Evolutionary conservation across 2,329 filamentous ascomycete species (phyloP), one percentile per base, ranked within the genome.

Genomic region (Penicillium sp.): DNA sequence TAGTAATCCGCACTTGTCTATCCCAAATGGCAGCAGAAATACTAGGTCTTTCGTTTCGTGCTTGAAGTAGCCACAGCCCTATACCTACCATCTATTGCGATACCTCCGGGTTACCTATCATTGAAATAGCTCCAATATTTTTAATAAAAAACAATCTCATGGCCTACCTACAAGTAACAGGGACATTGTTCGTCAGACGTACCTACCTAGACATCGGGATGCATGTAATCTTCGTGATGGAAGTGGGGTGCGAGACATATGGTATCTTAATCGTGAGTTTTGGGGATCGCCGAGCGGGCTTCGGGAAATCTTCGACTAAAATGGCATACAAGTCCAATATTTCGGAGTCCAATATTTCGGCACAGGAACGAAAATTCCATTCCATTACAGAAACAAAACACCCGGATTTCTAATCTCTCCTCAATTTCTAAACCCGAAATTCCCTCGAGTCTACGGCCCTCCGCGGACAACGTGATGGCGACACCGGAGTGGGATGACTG

Each of bases 401-500:
- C n/a, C 12, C 22, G 5, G 2, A 13, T 24, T 22, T 24, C 9
- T 5, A 42, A 40, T 2, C 7, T 19, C 13, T 54, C 9, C 5
- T 42, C 15, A 19, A 28, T 26, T 10, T 6, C 51, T 4, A 13
- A 42, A 28, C 35, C 45, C n/a, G 15, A 45, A 59, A 59, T 4
- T 26, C 22, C 30, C 35, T 40, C 24, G 22, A 37, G 4, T 19
- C 2, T 7, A 28, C 4, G 24, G 19, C 22, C 35, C 24, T 47
- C 51, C 53, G 53, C 53, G 58, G 58, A 24, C 42, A 56, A 45
- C 44, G 15, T n/a, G 33, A 54, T 60, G 51, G 50, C 54, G 42
- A 24, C 51, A 59, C 42, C 42, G 54, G 58, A 51, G 38, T 8
- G 15, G 3, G 33, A 56, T 9, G 19, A 45, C 35, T 22, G 19